These are phyloP conservation scores for Colletotrichum simmondsii DNA, from an alignment of 2,329 filamentous ascomycete species.

Conservation along the genomic window DNA sequence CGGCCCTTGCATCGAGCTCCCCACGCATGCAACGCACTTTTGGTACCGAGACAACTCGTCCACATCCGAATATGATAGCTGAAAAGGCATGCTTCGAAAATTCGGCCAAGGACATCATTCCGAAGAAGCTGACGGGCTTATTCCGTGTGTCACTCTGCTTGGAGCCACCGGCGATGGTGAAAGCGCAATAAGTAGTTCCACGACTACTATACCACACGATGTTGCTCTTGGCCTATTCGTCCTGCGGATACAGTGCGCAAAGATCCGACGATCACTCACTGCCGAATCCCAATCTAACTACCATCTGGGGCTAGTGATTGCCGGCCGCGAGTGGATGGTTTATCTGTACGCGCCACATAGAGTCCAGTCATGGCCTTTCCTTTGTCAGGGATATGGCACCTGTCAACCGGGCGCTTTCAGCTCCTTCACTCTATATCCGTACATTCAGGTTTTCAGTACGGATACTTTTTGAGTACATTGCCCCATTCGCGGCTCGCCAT, in stretches of 20 bases:
- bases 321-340: slow-evolving; percentile 12
- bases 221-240: background rate
- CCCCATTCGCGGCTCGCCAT: background rate
- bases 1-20: background rate
- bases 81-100: background rate
- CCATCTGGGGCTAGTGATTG: slow-evolving; percentile 23
- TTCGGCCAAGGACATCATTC: background rate
- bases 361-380: slow-evolving; percentile 3
- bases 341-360: slow-evolving; percentile 1
- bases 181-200: background rate
- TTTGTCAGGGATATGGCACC: slow-evolving; percentile 13
- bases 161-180: background rate
- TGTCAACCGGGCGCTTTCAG: slow-evolving; percentile 1
- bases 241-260: background rate
- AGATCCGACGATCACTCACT: slow-evolving; percentile 14
- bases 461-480: background rate
- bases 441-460: background rate
- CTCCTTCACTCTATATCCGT: background rate
- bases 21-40: background rate
- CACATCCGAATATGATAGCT: background rate
- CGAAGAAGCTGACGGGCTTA: background rate
- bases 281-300: slow-evolving; percentile 15
- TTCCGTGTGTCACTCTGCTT: slow-evolving; percentile 4
- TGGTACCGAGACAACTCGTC: background rate
- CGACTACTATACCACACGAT: background rate